phyloP scores from a whole-genome alignment of 768 basidiomycete species.

The Cystobasidium onofrii region DNA sequence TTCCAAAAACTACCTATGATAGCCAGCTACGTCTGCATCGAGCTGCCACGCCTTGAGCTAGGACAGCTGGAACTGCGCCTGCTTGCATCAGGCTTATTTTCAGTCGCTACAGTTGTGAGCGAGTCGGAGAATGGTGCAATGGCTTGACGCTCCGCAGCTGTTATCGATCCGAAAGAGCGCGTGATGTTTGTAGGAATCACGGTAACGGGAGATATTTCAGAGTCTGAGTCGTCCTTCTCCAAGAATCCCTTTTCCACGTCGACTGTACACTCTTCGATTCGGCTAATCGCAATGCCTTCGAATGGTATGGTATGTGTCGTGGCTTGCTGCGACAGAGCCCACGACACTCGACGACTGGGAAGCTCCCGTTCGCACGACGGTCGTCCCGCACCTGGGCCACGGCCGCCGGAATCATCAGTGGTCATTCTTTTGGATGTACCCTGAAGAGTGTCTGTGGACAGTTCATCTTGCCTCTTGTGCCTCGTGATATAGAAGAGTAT shows the following conservation, averaged over 20 bases:
- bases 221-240: not conserved
- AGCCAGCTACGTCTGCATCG: not conserved
- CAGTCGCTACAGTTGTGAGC: not conserved
- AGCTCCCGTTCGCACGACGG: not conserved
- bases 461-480: not conserved
- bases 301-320: not conserved
- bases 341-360: not conserved
- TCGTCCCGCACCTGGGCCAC: not conserved
- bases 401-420: not conserved
- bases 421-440: not conserved
- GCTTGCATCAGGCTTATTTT: not conserved
- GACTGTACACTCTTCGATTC: not conserved
- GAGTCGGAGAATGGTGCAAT: not conserved
- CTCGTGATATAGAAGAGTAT: conserved; percentile 26
- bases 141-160: not conserved
- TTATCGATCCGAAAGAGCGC: not conserved
- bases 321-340: not conserved
- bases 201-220: not conserved
- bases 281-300: conserved; percentile 12
- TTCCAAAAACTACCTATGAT: no score
- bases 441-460: not conserved
- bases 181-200: not conserved
- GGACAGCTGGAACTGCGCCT: not conserved
- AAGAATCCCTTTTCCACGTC: not conserved
- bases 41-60: not conserved